Evolutionary conservation across 352 stramenopile genomes (phyloP).

Genomic region (Globisporangium cystogenes): DNA sequence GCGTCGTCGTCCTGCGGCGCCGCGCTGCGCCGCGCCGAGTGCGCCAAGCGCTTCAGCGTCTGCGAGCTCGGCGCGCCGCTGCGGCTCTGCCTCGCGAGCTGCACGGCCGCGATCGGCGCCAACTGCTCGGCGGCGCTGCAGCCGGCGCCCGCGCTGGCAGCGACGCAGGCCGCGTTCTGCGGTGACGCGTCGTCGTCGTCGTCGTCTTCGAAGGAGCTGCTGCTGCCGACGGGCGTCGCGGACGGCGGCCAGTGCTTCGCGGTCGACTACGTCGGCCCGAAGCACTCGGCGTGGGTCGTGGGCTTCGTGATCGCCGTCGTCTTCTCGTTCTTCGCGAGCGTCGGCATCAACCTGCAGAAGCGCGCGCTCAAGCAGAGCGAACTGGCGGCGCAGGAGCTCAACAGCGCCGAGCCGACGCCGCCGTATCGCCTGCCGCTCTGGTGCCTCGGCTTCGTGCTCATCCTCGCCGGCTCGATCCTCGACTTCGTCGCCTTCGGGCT

Average conservation of each 20-base stretch:
- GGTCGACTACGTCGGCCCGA: conserved; percentile 50
- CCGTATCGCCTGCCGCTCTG: conserved; percentile 81
- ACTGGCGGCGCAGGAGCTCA: conserved; percentile 37
- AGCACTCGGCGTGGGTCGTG: conserved; percentile 66
- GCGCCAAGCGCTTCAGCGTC: conserved; percentile 55
- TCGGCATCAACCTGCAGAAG: conserved; percentile 86
- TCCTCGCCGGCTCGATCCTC: conserved; percentile 73
- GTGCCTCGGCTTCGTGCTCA: conserved; percentile 79
- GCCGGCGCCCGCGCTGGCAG: conserved; percentile 6
- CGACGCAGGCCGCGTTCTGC: conserved; percentile 23
- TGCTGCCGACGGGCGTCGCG: conserved; percentile 25
- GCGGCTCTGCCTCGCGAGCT: conserved; percentile 49
- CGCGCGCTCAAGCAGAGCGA: conserved; percentile 83
- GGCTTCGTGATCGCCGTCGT: conserved; percentile 77
- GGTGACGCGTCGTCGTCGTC: conserved; percentile 15
- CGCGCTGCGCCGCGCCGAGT: conserved; percentile 40
- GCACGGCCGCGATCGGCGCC: conserved; percentile 20
- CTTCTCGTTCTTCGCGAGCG: conserved; percentile 77
- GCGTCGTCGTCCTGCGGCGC: conserved; percentile 18
- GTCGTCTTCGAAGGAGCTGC: background rate
- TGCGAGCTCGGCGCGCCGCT: conserved; percentile 64
- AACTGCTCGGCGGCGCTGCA: conserved; percentile 30
- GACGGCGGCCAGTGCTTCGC: conserved; percentile 68
- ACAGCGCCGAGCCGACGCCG: conserved; percentile 33
- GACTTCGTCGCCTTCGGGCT: conserved; percentile 91